Evolutionary conservation across 805 yeast species (phyloP), one percentile per base, ranked within the genome.

Genomic region (Saturnispora hagleri): DNA sequence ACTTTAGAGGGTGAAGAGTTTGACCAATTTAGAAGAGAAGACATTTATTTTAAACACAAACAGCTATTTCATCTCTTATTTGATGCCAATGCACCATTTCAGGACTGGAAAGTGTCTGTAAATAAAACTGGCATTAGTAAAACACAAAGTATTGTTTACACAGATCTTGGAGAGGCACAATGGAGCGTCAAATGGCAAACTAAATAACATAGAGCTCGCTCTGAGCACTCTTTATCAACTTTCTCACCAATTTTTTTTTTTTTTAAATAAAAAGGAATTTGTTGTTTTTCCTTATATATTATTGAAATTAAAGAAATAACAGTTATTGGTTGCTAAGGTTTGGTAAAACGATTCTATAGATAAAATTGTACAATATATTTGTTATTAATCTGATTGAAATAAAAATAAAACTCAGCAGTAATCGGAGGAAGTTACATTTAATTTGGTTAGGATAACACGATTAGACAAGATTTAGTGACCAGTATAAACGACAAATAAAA

Each of bases 1-100:
- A 31, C 26, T 26, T 10, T 44, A 4, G 47, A 44, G 5, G 43
- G 22, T 5, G 65, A 59, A 33, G 61, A 58, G 7, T 53, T 54
- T 31, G 38, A 44, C 17, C 3, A 62, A 58, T 18, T 50, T 57
- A n/a, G 48, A 46, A 40, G 51, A 47, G 22, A 24, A 55, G 34
- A 59, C 51, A 12, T 44, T n/a, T 27, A 27, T 20, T 22, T 9
- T 15, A 44, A 44, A 24, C 47, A 44, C 31, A 9, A 13, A 20
- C 26, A n/a, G 15, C 17, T 44, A 3, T 28, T 17, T 10, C 15
- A 17, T 8, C n/a, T 44, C 5, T 27, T 31, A 17, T n/a, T 17
- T 9, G 35, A 27, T 20, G 31, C 18, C 22, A 22, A 31, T 8
- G 12, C 46, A 3, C 51, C 52, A 2, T 47, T 45, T 18, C 18